Percentiles rank a stretch among this genome's conserved stretches.
These are phyloP conservation scores for Tylopilus sp. DNA, from an alignment of 768 basidiomycete species.

Conservation along the genomic window DNA sequence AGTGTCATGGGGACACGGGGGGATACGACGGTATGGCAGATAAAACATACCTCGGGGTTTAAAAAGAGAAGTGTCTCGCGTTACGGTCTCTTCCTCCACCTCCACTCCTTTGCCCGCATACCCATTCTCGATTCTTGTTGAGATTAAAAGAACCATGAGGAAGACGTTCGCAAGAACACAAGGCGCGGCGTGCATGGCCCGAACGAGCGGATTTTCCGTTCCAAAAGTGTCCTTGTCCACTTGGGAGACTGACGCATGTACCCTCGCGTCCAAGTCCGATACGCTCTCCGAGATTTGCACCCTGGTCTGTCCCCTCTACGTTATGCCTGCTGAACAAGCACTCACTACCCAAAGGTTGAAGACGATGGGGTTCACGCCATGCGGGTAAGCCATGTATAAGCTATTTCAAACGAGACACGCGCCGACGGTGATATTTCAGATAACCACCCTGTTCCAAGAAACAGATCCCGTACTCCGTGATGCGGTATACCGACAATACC, in stretches of 20 bases:
- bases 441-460: constrained; percentile 11
- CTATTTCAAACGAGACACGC: neutral
- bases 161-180: neutral
- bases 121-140: neutral
- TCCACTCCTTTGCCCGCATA: neutral
- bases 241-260: neutral
- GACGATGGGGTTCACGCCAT: neutral
- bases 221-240: neutral
- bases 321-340: neutral
- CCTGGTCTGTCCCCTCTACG: constrained; percentile 4
- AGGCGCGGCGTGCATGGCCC: neutral
- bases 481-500: constrained; percentile 11
- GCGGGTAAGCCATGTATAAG: neutral
- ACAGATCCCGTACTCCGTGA: constrained; percentile 1
- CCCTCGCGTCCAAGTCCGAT: neutral
- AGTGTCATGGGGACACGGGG: no score
- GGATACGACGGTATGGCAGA: no score
- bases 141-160: neutral
- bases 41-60: neutral
- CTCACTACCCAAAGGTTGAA: constrained; percentile 7
- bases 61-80: neutral
- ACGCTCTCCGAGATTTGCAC: constrained; percentile 13
- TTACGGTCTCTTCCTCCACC: neutral
- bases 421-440: constrained; percentile 3
- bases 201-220: neutral